Base-by-base conservation (phyloP, 2,329 filamentous ascomycete genomes). In the Hawksworthiomyces lignivorus region DNA sequence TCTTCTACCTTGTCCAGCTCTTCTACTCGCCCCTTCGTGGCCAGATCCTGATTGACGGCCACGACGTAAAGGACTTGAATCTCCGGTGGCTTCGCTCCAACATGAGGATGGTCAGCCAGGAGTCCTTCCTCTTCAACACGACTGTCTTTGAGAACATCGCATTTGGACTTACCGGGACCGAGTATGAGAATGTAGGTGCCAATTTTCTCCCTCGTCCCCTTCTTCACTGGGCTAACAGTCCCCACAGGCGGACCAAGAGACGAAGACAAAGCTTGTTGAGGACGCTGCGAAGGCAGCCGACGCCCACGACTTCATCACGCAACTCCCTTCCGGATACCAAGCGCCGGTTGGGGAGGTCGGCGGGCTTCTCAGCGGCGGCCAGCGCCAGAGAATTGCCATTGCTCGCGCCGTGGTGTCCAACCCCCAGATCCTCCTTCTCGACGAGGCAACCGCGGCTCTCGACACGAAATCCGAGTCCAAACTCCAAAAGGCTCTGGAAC, bases 341-440 rank as follows among this genome's bases (percentile, higher is more conserved):
- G 97, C 90, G 0, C 81, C 92, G 49, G 89, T 97, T 14, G 92
- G 90, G 41, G 87, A 96, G 61, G 81, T 89, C 48, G 90, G 90
- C 10, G 94, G 95, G 58, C 66, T 95, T 37, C 72, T 97, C 5
- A 94, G 86, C 44, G 92, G 90, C 59, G 90, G 90, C 24, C 90
- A 97, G 62, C 95, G 95, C 61, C 90, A 97, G 62, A 84, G 90
- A 52, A 92, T 97, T 57, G 88, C 89, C 9, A 96, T 96, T 60
- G 87, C 89, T 7, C 75, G 88, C 55, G 89, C 89, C 30, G 77
- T 95, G 43, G 86, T 95, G 21, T 89, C 84, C 17, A 84, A 95
- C 53, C 89, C 89, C 0, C 94, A 89, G 65, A 80, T 97, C 55
- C 72, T 97, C 1, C 73, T 97, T 0, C 80, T 97, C 7, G 90